phyloP scores from a whole-genome alignment of 352 stramenopile species.

The Globisporangium yorkense region DNA sequence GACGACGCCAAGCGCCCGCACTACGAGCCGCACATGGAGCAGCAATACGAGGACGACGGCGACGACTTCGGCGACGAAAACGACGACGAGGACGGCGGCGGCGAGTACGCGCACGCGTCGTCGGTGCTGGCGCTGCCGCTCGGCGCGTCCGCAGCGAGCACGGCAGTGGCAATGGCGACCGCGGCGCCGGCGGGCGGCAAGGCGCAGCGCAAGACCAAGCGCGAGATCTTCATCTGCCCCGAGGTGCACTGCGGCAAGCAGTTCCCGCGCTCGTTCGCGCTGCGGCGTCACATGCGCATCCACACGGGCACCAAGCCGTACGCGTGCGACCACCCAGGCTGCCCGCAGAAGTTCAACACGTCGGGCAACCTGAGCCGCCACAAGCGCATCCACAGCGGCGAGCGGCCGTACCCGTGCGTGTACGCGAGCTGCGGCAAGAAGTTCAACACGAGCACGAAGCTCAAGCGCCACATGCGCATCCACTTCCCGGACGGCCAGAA shows the following conservation, averaged over 20 bases:
- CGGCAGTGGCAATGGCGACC: background rate
- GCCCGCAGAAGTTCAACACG: conserved; percentile 79
- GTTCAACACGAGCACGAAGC: conserved; percentile 88
- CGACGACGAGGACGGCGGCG: background rate
- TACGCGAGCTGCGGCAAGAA: conserved; percentile 74
- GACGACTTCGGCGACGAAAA: conserved; percentile 1
- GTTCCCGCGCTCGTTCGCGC: conserved; percentile 79
- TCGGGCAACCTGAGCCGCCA: conserved; percentile 84
- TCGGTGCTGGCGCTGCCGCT: conserved; percentile 8
- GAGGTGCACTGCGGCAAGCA: conserved; percentile 81
- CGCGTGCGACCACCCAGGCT: conserved; percentile 70
- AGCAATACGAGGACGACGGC: conserved; percentile 3
- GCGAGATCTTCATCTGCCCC: conserved; percentile 50
- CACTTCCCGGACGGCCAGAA: conserved; percentile 78
- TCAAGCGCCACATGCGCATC: conserved; percentile 86
- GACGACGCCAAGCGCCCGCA: conserved; percentile 8
- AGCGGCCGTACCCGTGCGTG: conserved; percentile 75
- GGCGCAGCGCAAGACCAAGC: conserved; percentile 15
- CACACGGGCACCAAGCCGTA: conserved; percentile 83
- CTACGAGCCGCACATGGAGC: conserved; percentile 3
- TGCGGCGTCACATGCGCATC: conserved; percentile 80
- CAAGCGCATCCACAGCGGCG: conserved; percentile 84
- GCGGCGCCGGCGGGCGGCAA: background rate
- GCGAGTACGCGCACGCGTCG: background rate
- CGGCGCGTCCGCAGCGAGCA: background rate